A percentile compares a stretch with the other conserved stretches of the same genome.
phyloP scores from a whole-genome alignment of 805 yeast genomes.

The Vanderwaltozyma yarrowii region DNA sequence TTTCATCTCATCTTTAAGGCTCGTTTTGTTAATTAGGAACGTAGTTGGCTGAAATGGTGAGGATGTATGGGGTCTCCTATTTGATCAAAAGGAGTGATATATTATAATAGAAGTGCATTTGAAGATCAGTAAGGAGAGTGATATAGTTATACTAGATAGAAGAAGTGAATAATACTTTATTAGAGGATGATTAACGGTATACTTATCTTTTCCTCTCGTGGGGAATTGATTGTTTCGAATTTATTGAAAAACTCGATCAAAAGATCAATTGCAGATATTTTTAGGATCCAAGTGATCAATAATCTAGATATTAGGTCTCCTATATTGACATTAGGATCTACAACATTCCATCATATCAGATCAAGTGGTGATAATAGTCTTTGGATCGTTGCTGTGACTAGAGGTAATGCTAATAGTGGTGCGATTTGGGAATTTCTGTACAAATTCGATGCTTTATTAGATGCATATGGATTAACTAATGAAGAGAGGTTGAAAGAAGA shows the following conservation, averaged over 20 bases:
- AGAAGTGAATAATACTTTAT: too few relatives aligned
- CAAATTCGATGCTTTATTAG: constrained; percentile 46
- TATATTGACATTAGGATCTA: constrained; percentile 78
- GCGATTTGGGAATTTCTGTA: constrained; percentile 69
- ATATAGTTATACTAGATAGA: too few relatives aligned
- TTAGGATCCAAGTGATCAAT: constrained; percentile 83
- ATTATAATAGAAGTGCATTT: too few relatives aligned
- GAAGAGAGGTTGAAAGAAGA: constrained; percentile 51
- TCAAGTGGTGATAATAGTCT: constrained; percentile 38
- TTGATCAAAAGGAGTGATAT: too few relatives aligned
- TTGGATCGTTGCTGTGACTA: constrained; percentile 82
- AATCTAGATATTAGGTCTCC: constrained; percentile 49
- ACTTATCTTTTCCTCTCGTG: constrained; percentile 67
- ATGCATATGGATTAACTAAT: constrained; percentile 28
- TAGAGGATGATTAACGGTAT: constrained; percentile 83
- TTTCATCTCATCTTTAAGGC: too few relatives aligned
- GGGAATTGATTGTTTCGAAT: constrained; percentile 73
- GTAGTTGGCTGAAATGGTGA: too few relatives aligned
- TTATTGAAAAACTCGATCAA: constrained; percentile 66
- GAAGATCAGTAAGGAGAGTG: too few relatives aligned
- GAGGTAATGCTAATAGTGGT: constrained; percentile 81
- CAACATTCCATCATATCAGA: constrained; percentile 75
- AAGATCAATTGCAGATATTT: constrained; percentile 73
- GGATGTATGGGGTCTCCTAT: too few relatives aligned
- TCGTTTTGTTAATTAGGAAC: too few relatives aligned